A percentile compares a stretch with the other conserved stretches of the same genome.
phyloP scores from a whole-genome alignment of 139 green algal species.

The Picochlorum sp. region DNA sequence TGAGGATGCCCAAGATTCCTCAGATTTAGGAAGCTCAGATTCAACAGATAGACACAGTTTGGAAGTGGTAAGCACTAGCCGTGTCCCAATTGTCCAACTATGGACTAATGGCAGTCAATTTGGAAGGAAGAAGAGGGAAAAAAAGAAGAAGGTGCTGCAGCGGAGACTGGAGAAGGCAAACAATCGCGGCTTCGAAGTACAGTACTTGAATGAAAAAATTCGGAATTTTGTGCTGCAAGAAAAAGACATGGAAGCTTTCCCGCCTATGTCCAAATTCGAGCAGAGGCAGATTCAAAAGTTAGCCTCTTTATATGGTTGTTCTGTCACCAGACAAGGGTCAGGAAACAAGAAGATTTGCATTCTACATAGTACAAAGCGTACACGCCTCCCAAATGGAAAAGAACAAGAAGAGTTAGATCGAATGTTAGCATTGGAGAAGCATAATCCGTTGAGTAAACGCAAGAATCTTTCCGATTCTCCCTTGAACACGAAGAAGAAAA shows the following conservation, averaged over 20 bases:
- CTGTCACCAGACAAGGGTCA: conserved; percentile 23
- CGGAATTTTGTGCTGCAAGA: conserved; percentile 18
- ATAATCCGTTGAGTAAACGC: too few relatives aligned
- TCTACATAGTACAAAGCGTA: conserved; percentile 12
- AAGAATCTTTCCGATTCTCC: too few relatives aligned
- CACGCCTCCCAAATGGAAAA: conserved; percentile 16
- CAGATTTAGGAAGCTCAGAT: too few relatives aligned
- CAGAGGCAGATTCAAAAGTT: conserved; percentile 14
- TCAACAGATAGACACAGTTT: too few relatives aligned
- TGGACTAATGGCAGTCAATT: neutral
- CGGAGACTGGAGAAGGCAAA: conserved; percentile 31
- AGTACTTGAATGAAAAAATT: conserved; percentile 28
- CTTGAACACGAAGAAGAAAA: too few relatives aligned
- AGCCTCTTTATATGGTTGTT: conserved; percentile 32
- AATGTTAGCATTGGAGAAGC: neutral
- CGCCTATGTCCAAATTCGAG: conserved; percentile 26
- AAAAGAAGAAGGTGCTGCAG: conserved; percentile 11
- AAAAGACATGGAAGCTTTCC: conserved; percentile 32
- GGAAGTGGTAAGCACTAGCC: neutral
- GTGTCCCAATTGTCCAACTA: conserved; percentile 17
- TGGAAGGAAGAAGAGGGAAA: conserved; percentile 25
- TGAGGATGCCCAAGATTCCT: neutral
- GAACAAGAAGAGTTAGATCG: neutral
- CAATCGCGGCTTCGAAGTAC: conserved; percentile 28
- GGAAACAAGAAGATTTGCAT: conserved; percentile 27